A percentile compares a stretch with the other conserved stretches of the same genome.
Evolutionary conservation across 768 basidiomycete species (phyloP).

Genomic region (Serendipita sp.): DNA sequence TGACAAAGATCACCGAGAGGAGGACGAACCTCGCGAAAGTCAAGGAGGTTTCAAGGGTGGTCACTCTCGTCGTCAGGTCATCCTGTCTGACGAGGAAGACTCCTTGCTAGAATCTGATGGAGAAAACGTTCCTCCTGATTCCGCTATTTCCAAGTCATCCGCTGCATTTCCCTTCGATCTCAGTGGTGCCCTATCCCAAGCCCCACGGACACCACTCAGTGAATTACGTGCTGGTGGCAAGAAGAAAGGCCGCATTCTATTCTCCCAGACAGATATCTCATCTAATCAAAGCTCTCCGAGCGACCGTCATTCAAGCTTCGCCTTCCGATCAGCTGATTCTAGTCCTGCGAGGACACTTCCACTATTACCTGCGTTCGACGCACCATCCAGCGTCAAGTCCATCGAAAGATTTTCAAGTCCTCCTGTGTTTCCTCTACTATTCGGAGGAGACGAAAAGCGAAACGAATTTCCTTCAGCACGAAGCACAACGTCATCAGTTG

Average conservation of each 20-base stretch:
- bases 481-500: not conserved
- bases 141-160: not conserved
- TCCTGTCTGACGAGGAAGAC: not conserved
- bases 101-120: not conserved
- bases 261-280: not conserved
- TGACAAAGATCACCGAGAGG: too few relatives aligned
- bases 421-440: not conserved
- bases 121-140: not conserved
- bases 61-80: not conserved
- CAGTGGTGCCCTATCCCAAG: not conserved
- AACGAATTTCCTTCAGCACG: not conserved
- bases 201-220: not conserved
- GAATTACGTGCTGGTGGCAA: not conserved
- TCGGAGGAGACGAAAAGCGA: not conserved
- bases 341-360: not conserved
- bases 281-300: not conserved
- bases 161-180: not conserved
- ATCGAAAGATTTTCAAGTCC: not conserved
- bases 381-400: not conserved
- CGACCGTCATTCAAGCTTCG: not conserved
- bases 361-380: not conserved
- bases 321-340: not conserved
- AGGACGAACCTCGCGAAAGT: too few relatives aligned
- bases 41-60: too few relatives aligned
- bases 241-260: not conserved